Evolutionary conservation across 139 green algal genomes (phyloP), one percentile per base, ranked within the genome.

Genomic region (Chlorella sorokiniana): DNA sequence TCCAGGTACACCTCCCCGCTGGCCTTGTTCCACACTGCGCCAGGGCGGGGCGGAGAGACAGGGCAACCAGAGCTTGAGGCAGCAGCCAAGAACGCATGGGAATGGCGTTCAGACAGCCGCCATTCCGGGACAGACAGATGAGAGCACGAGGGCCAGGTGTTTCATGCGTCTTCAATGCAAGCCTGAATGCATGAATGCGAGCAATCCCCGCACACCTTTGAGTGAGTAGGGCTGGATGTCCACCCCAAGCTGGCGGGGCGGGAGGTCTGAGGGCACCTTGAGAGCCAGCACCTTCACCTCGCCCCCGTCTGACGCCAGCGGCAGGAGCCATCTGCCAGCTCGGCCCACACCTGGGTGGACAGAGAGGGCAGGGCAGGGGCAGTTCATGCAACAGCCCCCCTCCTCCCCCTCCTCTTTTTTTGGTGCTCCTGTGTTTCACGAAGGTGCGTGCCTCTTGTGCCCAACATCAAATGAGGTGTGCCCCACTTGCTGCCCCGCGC

Each of bases 291-390:
- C n/a, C 41, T 91, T 89, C 4, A 96, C 80, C 72, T 94, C 91
- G 0, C 80, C 85, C 84, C 86, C 51, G 81, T 93, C 77, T 96
- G 93, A 35, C 87, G 78, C 93, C 93, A 96, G 35, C 93, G 87
- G 83, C 84, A 93, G 35, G 72, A 83, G n/a, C 84, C 83, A 69
- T 95, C 92, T 1, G 73, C 72, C 18, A 89, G 37, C 84, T 97
- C 79, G 2, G 89, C 85, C 88, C 89, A 96, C 33, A 93, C 81
- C 81, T 90, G 48, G 16, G 48, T 56, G 48, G 48, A 56, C 48
- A 56, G 48, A n/a, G n/a, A n/a, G n/a, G n/a, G n/a, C n/a, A n/a
- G n/a, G n/a, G n/a, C n/a, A n/a, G n/a, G n/a, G n/a, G n/a, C n/a
- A n/a, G n/a, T n/a, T n/a, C n/a, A n/a, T n/a, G n/a, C n/a, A n/a